Evolutionary conservation across 2,329 filamentous ascomycete genomes (phyloP), one percentile per base, ranked within the genome.

Genomic region (Nemania bipapillata): DNA sequence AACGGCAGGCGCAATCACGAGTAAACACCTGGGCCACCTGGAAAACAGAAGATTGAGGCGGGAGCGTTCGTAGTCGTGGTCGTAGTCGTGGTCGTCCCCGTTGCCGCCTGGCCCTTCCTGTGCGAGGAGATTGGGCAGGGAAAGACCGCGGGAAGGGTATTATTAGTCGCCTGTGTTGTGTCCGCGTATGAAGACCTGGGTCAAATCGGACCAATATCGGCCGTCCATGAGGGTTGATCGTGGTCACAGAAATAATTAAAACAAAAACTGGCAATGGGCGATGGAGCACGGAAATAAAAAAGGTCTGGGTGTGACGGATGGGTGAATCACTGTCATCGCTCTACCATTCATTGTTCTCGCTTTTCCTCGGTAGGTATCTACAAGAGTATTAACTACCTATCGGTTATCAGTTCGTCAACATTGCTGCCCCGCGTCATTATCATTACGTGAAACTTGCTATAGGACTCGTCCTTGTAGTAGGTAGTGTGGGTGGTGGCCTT

Each of bases 171-270:
- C 40, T 58, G 65, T 58, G 59, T 50, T 59, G 60, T 68, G 68
- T 47, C 60, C 42, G 42, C 32, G 55, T 40, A 49, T 49, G 30
- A 54, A 30, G 47, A 20, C 49, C 32, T 70, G 63, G 62, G 65
- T 61, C 70, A 68, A 72, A 72, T 70, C 68, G 70, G 70, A 70
- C 65, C 61, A 68, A 68, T 61, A 70, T 72, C 68, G 68, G 70
- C 68, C 47, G 45, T 42, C 50, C 45, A 37, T 63, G 67, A 65
- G 62, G 45, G 64, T 58, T 65, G 59, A 37, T 66, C 42, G 63
- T 52, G 45, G 63, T 63, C 62, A 60, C 66, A 56, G 50, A 63
- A 60, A 63, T 35, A 69, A 69, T 60, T 47, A 69, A 62, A 49
- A 50, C 17, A 63, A 57, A 60, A 60, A 58, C 53, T 50, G 47